phyloP scores from a whole-genome alignment of 2,329 filamentous ascomycete species.

The Seiridium cupressi region DNA sequence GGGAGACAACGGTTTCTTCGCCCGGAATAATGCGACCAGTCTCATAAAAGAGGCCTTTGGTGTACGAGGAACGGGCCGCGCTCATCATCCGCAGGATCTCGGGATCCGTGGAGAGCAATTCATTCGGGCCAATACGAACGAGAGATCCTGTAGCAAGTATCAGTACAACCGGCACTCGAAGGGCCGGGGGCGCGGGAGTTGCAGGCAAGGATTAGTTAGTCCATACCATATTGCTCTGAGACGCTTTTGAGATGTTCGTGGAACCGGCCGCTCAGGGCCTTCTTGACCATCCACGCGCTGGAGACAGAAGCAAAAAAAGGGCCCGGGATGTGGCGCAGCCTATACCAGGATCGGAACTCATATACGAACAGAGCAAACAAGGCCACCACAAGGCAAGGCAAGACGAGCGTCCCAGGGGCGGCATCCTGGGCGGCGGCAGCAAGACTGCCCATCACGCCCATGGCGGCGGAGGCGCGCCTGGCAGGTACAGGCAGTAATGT shows the following conservation, averaged over 20 bases:
- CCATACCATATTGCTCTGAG: constrained; percentile 17
- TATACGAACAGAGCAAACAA: constrained; percentile 7
- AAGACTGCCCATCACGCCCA: constrained; percentile 11
- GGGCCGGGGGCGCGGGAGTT: neutral
- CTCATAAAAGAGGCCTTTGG: constrained; percentile 34
- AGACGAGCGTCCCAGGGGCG: constrained; percentile 7
- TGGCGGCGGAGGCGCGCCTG: neutral
- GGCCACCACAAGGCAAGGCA: constrained; percentile 8
- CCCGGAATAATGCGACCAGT: constrained; percentile 34
- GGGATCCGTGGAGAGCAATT: constrained; percentile 20
- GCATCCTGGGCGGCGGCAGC: constrained; percentile 7
- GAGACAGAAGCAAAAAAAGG: constrained; percentile 23
- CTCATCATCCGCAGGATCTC: constrained; percentile 27
- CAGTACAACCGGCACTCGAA: neutral
- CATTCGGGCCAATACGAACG: constrained; percentile 23
- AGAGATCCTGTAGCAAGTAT: constrained; percentile 15
- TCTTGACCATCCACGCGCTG: constrained; percentile 23
- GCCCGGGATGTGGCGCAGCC: constrained; percentile 27
- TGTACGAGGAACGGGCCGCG: constrained; percentile 34
- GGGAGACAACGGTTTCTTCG: constrained; percentile 33
- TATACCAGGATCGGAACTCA: constrained; percentile 21
- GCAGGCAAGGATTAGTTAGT: neutral
- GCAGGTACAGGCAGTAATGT: neutral
- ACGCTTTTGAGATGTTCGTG: constrained; percentile 20
- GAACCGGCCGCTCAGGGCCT: constrained; percentile 18